Evolutionary conservation across 2,329 filamentous ascomycete genomes (phyloP), one percentile per base, ranked within the genome.

Genomic region (Penicillium olsonii): DNA sequence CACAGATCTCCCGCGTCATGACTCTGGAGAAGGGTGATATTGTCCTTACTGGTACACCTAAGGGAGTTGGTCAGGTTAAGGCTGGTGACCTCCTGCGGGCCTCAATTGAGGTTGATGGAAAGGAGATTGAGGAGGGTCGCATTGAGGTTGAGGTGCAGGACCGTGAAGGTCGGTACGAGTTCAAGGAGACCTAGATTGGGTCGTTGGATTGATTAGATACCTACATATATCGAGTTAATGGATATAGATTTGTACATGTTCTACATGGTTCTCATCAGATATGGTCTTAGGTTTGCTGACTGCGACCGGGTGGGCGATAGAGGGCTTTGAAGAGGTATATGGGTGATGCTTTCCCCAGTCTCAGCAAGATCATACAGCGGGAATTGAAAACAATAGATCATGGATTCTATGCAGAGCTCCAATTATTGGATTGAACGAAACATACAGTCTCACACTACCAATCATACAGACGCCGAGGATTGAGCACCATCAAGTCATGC

Each of bases 1-100:
- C 87, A 64, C 91, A 96, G 75, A 95, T 99, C 67, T 94, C 90
- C 58, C 87, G 87, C 68, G 92, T 97, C 50, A 96, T 97, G 91
- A 91, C 90, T 8, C 78, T 99, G 51, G 87, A 95, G 72, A 84
- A 88, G 65, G 94, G 92, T 41, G 94, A 99, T 71, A 85, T 99
- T 65, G 84, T 99, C 41, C 76, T 99, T 61, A 99, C 94, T n/a
- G 94, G 94, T 15, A 99, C 94, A 42, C 94, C 94, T 42, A 96
- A 96, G 75, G 94, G 94, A 11, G 94, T 99, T 2, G 94, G 94
- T 1, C 80, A 85, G 17, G 91, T 96, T 2, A 83, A 85, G 52
- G 84, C 88, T 1, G 94, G 94, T 2, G 92, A 99, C 74, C 78
- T 92, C 26, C 90, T 99, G 81, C 86, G 81, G 56, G 92, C 89